Conservation (phyloP, 257 asterid genomes). For the Gardenia jasminoides region DNA sequence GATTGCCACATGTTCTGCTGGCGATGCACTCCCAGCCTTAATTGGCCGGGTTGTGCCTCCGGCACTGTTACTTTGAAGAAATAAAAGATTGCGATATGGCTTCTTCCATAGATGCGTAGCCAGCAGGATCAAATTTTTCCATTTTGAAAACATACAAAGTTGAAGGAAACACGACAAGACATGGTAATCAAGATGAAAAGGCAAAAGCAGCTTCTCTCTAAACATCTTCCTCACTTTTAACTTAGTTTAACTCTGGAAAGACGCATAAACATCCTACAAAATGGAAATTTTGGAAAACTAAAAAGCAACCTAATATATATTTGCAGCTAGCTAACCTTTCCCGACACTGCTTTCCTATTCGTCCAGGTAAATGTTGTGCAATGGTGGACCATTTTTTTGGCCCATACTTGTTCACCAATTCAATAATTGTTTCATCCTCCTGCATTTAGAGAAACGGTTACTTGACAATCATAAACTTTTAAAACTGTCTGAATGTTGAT, state of each 20-base stretch:
- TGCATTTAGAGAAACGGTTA: constrained; percentile 21
- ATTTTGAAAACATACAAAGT: background rate
- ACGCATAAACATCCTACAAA: constrained; percentile 3
- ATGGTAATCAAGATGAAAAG: background rate
- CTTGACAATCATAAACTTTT: background rate
- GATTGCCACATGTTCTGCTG: no score
- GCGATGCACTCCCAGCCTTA: no score
- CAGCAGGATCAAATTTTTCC: background rate
- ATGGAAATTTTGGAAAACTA: constrained; percentile 7
- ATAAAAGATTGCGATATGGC: no score
- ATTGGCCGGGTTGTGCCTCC: no score
- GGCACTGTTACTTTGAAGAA: no score
- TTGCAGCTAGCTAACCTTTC: constrained; percentile 55
- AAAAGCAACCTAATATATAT: constrained; percentile 5
- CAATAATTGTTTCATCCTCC: constrained; percentile 87
- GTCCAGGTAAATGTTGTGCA: constrained; percentile 94
- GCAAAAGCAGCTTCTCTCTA: background rate
- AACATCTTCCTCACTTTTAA: background rate
- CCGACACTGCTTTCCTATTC: constrained; percentile 97
- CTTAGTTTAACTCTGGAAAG: background rate
- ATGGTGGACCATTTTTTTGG: constrained; percentile 97
- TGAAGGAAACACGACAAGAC: background rate
- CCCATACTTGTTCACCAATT: constrained; percentile 72
- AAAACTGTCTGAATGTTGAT: background rate
- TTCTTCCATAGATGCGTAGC: background rate